Percentiles rank a stretch among this genome's conserved stretches.
These are phyloP conservation scores for Trichoderma cornu-damae DNA, from an alignment of 2,329 filamentous ascomycete species.

Conservation along the genomic window DNA sequence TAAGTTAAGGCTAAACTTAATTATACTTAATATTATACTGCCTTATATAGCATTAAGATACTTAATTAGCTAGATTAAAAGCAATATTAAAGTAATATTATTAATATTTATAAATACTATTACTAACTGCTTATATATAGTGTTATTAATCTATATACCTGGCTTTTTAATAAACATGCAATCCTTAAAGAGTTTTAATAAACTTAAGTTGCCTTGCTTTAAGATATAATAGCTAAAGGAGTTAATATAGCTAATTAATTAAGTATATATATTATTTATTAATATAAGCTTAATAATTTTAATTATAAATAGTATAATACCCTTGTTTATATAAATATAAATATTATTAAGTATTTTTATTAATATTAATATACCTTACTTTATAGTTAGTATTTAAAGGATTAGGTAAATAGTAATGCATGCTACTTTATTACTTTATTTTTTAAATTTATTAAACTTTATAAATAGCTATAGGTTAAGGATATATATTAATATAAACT, in stretches of 20 bases:
- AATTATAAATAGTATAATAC: background rate
- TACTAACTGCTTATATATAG: background rate
- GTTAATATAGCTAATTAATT: background rate
- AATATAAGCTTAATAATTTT: background rate
- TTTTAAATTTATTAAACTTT: no score
- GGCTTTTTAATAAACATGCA: no score
- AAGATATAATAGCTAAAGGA: background rate
- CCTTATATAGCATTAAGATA: no score
- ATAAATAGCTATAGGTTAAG: no score
- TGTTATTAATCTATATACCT: no score
- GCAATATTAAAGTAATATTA: background rate
- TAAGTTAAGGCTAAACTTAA: no score
- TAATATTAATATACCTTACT: background rate
- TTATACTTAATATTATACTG: no score
- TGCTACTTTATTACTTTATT: no score
- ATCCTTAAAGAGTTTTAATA: background rate
- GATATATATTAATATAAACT: no score
- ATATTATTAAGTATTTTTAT: background rate
- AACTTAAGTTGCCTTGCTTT: background rate
- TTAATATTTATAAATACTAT: background rate
- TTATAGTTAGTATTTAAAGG: background rate
- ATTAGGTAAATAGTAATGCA: no score
- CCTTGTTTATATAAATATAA: background rate
- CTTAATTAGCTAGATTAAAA: background rate
- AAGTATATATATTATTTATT: background rate